A percentile compares a stretch with the other conserved stretches of the same genome.
Conservation (phyloP, 2,329 filamentous ascomycete genomes). For the Xylariaceae sp. region DNA sequence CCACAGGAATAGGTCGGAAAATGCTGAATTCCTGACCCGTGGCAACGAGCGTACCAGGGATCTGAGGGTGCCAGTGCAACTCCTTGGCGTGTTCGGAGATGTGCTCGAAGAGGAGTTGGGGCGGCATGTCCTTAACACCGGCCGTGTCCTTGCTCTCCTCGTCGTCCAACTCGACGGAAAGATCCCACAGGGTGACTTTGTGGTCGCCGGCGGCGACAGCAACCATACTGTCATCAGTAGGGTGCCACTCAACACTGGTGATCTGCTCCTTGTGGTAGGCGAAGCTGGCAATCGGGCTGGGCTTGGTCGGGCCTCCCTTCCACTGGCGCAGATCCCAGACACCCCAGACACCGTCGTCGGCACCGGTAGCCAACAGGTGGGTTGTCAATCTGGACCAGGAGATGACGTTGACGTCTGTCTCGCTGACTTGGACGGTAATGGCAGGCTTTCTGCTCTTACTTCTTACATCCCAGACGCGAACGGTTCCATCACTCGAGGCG, state of each 20-base stretch:
- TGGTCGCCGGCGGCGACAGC: conserved; percentile 89
- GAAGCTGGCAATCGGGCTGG: conserved; percentile 85
- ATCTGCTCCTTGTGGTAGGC: conserved; percentile 95
- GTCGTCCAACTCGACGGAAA: conserved; percentile 93
- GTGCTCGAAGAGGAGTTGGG: conserved; percentile 93
- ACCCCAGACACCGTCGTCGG: conserved; percentile 88
- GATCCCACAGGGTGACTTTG: conserved; percentile 92
- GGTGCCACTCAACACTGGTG: conserved; percentile 95
- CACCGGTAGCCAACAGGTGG: conserved; percentile 85
- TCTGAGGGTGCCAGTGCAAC: conserved; percentile 95
- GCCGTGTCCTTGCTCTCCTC: conserved; percentile 90
- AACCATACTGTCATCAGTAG: conserved; percentile 92
- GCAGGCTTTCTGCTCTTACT: conserved; percentile 87
- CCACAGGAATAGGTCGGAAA: conserved; percentile 76
- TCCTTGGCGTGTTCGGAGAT: conserved; percentile 95
- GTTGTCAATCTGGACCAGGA: conserved; percentile 87
- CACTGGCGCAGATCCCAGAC: conserved; percentile 96
- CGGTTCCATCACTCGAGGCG: conserved; percentile 85
- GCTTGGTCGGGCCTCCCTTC: conserved; percentile 65
- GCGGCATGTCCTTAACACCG: conserved; percentile 82
- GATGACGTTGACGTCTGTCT: conserved; percentile 90
- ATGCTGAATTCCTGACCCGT: conserved; percentile 88
- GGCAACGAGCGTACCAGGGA: conserved; percentile 80
- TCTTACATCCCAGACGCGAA: conserved; percentile 92
- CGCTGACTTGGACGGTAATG: conserved; percentile 76